Percentiles rank a stretch among this genome's conserved stretches.
Evolutionary conservation across 177 flowering plant species (phyloP).

Genomic region (Vitis hybrid): DNA sequence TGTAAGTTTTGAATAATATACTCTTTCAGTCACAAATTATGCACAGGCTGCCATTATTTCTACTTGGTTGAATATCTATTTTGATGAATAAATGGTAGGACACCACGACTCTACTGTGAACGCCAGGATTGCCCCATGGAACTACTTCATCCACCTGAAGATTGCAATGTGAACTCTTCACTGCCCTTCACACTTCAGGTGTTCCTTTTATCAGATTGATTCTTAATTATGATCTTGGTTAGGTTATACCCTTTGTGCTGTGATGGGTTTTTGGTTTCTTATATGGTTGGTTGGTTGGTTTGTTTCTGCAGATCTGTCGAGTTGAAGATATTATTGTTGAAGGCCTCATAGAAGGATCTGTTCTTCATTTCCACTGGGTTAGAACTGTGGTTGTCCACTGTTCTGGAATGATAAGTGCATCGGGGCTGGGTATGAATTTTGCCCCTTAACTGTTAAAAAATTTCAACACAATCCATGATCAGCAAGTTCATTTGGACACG

Average conservation of each 20-base stretch:
- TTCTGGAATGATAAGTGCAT: slow-evolving; percentile 60
- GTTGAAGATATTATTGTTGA: slow-evolving; percentile 70
- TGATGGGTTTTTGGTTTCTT: slow-evolving; percentile 16
- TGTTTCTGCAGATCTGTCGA: slow-evolving; percentile 63
- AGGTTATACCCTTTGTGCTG: slow-evolving; percentile 1
- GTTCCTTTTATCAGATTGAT: slow-evolving; percentile 1
- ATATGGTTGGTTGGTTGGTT: slow-evolving; percentile 5
- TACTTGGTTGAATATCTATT: background rate
- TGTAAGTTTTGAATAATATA: slow-evolving; percentile 21
- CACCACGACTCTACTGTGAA: slow-evolving; percentile 38
- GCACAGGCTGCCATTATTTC: background rate
- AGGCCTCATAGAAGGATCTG: slow-evolving; percentile 65
- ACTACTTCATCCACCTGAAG: slow-evolving; percentile 55
- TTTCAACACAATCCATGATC: background rate
- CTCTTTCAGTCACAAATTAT: background rate
- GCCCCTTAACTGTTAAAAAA: background rate
- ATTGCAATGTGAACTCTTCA: slow-evolving; percentile 56
- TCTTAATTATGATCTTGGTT: background rate
- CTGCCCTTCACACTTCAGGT: slow-evolving; percentile 56
- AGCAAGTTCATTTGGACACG: background rate
- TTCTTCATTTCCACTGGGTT: slow-evolving; percentile 76
- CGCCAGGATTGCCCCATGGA: slow-evolving; percentile 41
- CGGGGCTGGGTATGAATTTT: slow-evolving; percentile 55
- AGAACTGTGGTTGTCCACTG: slow-evolving; percentile 54
- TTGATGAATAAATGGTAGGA: slow-evolving; percentile 21